Percentiles rank a stretch among this genome's conserved stretches.
Conservation (phyloP, 139 green algal genomes). For the Closterium sp. region DNA sequence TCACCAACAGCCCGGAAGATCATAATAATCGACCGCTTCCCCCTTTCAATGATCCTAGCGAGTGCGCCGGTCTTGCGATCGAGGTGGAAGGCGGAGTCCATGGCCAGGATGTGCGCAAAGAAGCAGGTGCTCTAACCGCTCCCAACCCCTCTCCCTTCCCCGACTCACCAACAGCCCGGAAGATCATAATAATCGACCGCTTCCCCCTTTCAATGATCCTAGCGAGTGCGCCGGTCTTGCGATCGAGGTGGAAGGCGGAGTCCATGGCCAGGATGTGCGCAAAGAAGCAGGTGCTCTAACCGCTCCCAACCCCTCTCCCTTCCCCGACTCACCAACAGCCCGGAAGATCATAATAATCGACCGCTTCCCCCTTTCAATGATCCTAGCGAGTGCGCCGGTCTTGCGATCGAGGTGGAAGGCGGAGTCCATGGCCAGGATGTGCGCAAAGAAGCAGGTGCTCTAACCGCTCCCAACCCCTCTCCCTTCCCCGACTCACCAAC, state of each 20-base stretch:
- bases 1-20: conserved; percentile 81
- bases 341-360: conserved; percentile 91
- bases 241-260: no score
- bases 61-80: conserved; percentile 70
- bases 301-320: no score
- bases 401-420: no score
- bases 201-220: conserved; percentile 90
- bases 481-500: conserved; percentile 46
- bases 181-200: conserved; percentile 87
- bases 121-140: no score
- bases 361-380: conserved; percentile 88
- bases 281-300: no score
- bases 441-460: no score
- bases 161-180: conserved; percentile 67
- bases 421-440: no score
- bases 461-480: no score
- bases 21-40: conserved; percentile 82
- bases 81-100: no score
- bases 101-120: no score
- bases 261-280: no score
- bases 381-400: conserved; percentile 72
- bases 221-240: conserved; percentile 70
- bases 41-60: conserved; percentile 86
- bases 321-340: conserved; percentile 56
- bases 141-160: no score